Base-by-base conservation (phyloP, 2,329 filamentous ascomycete species). In the Colletotrichum cereale region DNA sequence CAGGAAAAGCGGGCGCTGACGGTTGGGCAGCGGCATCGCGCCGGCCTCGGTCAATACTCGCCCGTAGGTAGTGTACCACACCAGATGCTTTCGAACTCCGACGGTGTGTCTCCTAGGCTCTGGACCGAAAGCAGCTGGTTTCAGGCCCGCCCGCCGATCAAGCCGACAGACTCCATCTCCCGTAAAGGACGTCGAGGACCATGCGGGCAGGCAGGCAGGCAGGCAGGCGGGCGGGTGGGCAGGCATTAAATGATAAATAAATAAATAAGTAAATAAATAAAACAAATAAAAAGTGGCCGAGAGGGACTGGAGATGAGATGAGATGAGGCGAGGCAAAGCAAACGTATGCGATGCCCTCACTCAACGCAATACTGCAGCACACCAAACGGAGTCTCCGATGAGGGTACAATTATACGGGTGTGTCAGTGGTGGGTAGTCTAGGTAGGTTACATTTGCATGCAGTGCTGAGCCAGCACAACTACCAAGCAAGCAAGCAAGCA, bases 1-100 rank as follows among this genome's bases (percentile, higher is more conserved):
- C 57, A 67, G 65, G 61, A 67, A 67, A 67, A 62, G 65, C 65
- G 48, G 65, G 65, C 65, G 65, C 57, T 42, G 57, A 34, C 34
- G 50, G 42, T 38, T 24, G 31, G 18, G 29, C 65, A 42, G 38
- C 36, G n/a, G 47, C 65, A 62, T 40, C 42, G 44, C 50, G 38
- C 40, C 66, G 47, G 60, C 53, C 38, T 16, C 2, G 14, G 44
- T 60, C 58, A 61, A 47, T 36, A 57, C 14, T 14, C 24, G 7
- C 53, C 36, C 26, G 34, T 36, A 18, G 26, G n/a, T n/a, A 14
- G 3, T 21, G 21, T 16, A 34, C 5, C 57, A 60, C 57, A 31
- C n/a, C 31, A 38, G 26, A 26, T n/a, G 21, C 5, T 14, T 61
- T 47, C 21, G 29, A 31, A 47, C 18, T 14, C 26, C 57, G 40